phyloP scores from a whole-genome alignment of 306 rosid genomes.

The Quercus wislizeni region DNA sequence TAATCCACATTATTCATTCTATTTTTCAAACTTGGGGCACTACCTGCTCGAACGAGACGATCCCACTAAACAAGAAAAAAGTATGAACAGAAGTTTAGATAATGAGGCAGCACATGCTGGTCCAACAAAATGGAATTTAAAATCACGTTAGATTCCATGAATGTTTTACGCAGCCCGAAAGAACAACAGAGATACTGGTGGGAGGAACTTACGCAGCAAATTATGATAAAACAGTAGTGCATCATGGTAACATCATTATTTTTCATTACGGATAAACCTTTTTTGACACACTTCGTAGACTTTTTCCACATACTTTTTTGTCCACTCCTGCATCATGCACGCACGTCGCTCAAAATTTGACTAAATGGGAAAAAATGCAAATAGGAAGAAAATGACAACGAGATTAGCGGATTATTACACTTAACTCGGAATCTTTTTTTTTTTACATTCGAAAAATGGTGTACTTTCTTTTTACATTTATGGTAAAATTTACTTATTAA shows the following conservation, averaged over 20 bases:
- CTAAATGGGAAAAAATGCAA: background rate
- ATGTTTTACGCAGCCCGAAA: background rate
- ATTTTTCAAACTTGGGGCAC: background rate
- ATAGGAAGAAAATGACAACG: background rate
- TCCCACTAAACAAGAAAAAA: background rate
- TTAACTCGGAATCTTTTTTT: too few relatives aligned
- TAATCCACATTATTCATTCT: background rate
- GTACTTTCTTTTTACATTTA: rapidly evolving
- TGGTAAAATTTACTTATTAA: rapidly evolving
- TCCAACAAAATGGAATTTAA: background rate
- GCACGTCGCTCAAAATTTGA: background rate
- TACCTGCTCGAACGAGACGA: background rate
- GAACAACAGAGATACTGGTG: background rate
- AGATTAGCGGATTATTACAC: background rate
- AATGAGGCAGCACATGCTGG: background rate
- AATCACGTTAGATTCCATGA: background rate
- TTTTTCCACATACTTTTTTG: background rate
- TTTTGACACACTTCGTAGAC: background rate
- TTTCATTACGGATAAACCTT: background rate
- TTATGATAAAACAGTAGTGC: background rate
- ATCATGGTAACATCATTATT: background rate
- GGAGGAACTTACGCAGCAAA: background rate
- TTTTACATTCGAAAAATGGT: too few relatives aligned
- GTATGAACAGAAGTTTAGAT: background rate
- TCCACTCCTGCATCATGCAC: background rate